Evolutionary conservation across 495 filamentous ascomycete species (phyloP), one percentile per base, ranked within the genome.

Genomic region (Penicillium nucicola): DNA sequence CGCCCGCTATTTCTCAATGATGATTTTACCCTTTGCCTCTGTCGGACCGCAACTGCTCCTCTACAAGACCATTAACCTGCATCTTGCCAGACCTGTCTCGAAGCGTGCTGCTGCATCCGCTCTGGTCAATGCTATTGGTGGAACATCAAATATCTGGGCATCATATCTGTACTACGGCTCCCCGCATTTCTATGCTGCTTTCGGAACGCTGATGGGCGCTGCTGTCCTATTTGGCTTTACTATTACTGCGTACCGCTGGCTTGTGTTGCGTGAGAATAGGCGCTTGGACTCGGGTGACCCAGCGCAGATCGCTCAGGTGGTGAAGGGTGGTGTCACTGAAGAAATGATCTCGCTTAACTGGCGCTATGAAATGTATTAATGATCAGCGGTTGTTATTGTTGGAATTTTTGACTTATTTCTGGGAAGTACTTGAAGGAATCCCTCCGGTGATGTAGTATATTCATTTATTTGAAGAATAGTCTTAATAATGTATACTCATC

Each of bases 281-380:
- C 52, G 61, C 1, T 45, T 71, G 40, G 66, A 71, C 46, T 65
- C 65, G 2, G 64, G 65, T 18, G 58, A 67, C 25, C 55, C 53
- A 1, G 62, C 51, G 19, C 22, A 65, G 48, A 63, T 69, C 40
- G 61, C 53, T 0, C 66, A 65, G 56, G 70, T 58, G 2, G 53
- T 69, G 12, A 70, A 64, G 59, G 62, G 62, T 11, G 70, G 70
- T 12, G 70, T 71, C 5, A 74, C 68, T 0, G 58, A 69, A 42
- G 68, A 74, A 44, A 70, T 70, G 68, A 57, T 74, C n/a, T 57
- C 61, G 14, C 43, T 74, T 5, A 49, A 52, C 17, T 74, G 68
- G 70, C 58, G 68, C n/a, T 74, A 74, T 50, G 68, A 71, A 47
- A 70, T 70, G 64, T 71, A 66, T 46, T 74, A 28, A 40, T 25